Base-by-base conservation (phyloP, 106 monocot genomes). In the Acorus gramineus region DNA sequence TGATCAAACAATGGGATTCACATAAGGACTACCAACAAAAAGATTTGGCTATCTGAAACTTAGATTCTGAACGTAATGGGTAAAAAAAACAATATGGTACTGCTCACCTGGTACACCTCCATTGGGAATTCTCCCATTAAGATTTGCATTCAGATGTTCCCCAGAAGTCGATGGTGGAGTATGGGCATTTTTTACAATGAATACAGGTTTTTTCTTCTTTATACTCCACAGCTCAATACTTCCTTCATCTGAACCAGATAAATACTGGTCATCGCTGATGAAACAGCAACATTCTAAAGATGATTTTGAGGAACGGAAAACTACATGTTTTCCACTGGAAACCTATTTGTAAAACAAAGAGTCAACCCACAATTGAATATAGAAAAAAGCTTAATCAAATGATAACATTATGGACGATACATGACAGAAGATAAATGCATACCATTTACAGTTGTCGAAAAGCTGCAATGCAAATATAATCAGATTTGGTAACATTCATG, bases 231-330 rank as follows among this genome's bases (percentile, higher is more conserved):
- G 80, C 49, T 86, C 84, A 57, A 95, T 70, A 63, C 85, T 95
- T 60, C 95, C 90, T 78, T 95, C 84, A 74, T 95, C 95, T 50
- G 95, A 95, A 3, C 95, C 95, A 73, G 90, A 87, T 60, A 95
- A 59, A 57, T 84, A 95, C 69, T 90, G 87, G 13, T 76, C 85
- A 61, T 90, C 90, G 71, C 77, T 87, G 60, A 95, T 82, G 59
- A 95, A 95, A 76, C 90, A 90, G 59, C 86, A 74, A 60, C 90
- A 90, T 49, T 95, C 95, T 59, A 87, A 80, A 66, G 95, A 87
- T 60, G 95, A 66, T 58, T 73, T 74, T 60, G 95, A 80, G 53
- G 85, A 76, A 43, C 95, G 81, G 64, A 76, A 95, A 49, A 85
- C 62, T 62, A 90, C 66, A 49, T 86, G 86, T 62, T 84, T 85